These are phyloP conservation scores for Cyberlindnera subsufficiens DNA, from an alignment of 805 yeast genomes.

Conservation along the genomic window DNA sequence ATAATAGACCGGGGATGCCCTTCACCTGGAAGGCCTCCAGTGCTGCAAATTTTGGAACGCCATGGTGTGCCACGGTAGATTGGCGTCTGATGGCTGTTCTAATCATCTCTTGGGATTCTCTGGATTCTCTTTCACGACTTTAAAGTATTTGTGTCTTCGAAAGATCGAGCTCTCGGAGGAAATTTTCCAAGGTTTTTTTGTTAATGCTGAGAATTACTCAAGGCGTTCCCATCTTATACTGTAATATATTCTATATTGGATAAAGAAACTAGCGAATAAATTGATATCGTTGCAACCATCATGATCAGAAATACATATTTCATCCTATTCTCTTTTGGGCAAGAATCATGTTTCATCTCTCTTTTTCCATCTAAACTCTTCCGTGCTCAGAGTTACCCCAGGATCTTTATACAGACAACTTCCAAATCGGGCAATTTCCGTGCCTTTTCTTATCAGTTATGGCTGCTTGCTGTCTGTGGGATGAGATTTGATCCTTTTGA, in stretches of 20 bases:
- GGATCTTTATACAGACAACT: too few species aligned
- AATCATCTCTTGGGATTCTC: neutral
- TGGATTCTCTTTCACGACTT: too few species aligned
- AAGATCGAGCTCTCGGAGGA: neutral
- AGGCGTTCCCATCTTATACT: neutral
- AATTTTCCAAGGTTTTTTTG: constrained; percentile 6
- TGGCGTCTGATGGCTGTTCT: constrained; percentile 6
- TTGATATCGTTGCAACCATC: too few species aligned
- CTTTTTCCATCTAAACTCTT: too few species aligned
- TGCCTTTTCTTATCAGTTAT: constrained; percentile 7
- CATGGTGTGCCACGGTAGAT: constrained; percentile 10
- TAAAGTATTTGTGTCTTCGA: too few species aligned
- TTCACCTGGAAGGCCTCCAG: constrained; percentile 15
- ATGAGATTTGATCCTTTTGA: too few species aligned
- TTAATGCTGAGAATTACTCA: constrained; percentile 18
- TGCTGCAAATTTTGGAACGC: constrained; percentile 7
- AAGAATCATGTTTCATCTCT: too few species aligned
- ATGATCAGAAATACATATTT: too few species aligned
- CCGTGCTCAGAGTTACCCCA: too few species aligned
- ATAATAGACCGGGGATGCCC: constrained; percentile 46
- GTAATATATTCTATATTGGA: neutral
- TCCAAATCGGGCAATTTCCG: constrained; percentile 5
- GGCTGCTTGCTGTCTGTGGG: too few species aligned
- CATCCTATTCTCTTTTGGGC: too few species aligned
- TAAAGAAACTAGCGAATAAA: too few species aligned